Evolutionary conservation across 1,139 yeast species (phyloP).

Genomic region (Suzukiozyma palmioleophila): DNA sequence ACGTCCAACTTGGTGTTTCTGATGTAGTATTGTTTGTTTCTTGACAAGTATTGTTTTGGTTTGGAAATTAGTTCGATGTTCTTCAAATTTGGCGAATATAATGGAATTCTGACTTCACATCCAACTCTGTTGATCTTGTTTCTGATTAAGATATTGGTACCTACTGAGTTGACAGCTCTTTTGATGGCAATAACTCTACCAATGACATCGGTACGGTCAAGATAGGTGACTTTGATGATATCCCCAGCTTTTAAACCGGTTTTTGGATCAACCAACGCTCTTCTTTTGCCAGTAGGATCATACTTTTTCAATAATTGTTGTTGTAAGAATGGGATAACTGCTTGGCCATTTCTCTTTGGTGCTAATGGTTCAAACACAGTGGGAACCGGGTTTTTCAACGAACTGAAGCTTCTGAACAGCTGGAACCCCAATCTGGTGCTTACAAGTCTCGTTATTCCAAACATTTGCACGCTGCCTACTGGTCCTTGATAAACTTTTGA

Average conservation of each 20-base stretch:
- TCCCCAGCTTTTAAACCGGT: conserved; percentile 77
- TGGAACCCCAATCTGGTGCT: conserved; percentile 5
- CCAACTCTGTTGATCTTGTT: conserved; percentile 76
- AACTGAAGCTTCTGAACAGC: conserved; percentile 18
- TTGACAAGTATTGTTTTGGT: conserved; percentile 62
- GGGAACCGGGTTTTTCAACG: conserved; percentile 19
- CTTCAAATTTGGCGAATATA: conserved; percentile 72
- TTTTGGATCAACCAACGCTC: conserved; percentile 49
- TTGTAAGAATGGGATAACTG: conserved; percentile 45
- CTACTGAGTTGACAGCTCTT: conserved; percentile 54
- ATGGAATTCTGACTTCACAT: conserved; percentile 74
- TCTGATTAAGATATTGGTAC: conserved; percentile 71
- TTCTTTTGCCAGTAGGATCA: conserved; percentile 73
- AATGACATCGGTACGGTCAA: conserved; percentile 62
- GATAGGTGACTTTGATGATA: conserved; percentile 69
- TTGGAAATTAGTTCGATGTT: conserved; percentile 71
- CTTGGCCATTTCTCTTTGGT: conserved; percentile 45
- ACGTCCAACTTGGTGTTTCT: conserved; percentile 83
- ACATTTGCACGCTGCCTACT: neutral
- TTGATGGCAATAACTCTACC: conserved; percentile 79
- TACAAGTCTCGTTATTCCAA: conserved; percentile 1
- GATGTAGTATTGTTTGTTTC: conserved; percentile 85
- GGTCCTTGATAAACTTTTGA: too few relatives aligned
- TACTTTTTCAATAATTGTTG: conserved; percentile 49
- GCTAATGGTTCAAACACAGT: conserved; percentile 54